Evolutionary conservation across 2,329 filamentous ascomycete genomes (phyloP).

Genomic region (Helotiales sp.): DNA sequence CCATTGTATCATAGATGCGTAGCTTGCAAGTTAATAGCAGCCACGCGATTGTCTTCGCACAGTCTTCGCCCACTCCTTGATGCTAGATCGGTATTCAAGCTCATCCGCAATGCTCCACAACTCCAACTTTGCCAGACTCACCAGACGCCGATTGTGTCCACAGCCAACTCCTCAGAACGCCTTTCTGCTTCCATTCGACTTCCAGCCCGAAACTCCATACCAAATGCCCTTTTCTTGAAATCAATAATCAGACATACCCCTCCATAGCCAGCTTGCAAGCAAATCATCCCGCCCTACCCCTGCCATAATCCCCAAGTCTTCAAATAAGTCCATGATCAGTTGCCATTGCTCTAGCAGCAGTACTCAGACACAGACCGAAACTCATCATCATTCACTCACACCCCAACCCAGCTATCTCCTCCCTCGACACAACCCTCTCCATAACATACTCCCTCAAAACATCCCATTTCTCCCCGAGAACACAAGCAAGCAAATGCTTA

Average conservation of each 20-base stretch:
- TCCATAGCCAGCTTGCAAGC: background rate
- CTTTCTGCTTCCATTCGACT: background rate
- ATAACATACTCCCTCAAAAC: constrained; percentile 63
- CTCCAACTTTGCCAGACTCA: background rate
- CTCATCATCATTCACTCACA: constrained; percentile 7
- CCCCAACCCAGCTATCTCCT: constrained; percentile 75
- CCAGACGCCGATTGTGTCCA: background rate
- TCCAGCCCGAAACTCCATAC: background rate
- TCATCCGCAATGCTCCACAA: background rate
- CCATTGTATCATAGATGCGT: constrained; percentile 44
- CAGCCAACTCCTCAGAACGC: background rate
- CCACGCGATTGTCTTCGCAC: constrained; percentile 28
- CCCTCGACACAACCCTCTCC: constrained; percentile 58
- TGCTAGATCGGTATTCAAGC: too few relatives aligned
- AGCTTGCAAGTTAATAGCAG: constrained; percentile 38
- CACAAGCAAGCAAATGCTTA: constrained; percentile 87
- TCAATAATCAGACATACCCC: background rate
- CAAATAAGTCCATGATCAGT: too few relatives aligned
- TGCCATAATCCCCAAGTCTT: too few relatives aligned
- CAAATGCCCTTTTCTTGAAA: background rate
- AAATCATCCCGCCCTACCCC: background rate
- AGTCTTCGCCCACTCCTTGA: too few relatives aligned
- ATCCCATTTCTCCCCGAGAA: constrained; percentile 71
- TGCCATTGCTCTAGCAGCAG: too few relatives aligned
- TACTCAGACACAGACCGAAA: too few relatives aligned